phyloP scores from a whole-genome alignment of 257 asterid species.

The Salvia hispanica region DNA sequence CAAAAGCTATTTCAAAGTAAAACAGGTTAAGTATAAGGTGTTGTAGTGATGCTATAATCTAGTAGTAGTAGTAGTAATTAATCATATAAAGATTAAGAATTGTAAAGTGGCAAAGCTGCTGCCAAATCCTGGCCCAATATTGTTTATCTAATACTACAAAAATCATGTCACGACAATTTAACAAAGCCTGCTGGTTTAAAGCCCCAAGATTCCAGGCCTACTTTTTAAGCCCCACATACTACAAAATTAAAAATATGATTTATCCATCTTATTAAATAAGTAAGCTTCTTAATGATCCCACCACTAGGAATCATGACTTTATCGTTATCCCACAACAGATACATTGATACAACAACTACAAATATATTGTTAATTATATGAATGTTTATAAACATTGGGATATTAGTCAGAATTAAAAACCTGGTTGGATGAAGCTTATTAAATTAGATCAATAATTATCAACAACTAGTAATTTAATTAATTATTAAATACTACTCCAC shows the following conservation, averaged over 20 bases:
- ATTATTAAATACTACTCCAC: neutral
- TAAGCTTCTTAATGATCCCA: conserved; percentile 7
- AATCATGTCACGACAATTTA: conserved; percentile 30
- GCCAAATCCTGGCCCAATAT: conserved; percentile 5
- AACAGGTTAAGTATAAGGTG: neutral
- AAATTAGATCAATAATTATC: neutral
- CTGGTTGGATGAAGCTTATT: neutral
- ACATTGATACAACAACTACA: neutral
- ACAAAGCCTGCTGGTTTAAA: conserved; percentile 22
- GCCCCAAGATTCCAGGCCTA: conserved; percentile 37
- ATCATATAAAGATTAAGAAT: conserved; percentile 6
- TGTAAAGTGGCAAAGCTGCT: conserved; percentile 18
- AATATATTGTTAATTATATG: neutral
- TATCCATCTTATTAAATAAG: neutral
- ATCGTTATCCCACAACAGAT: neutral
- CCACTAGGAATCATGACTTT: conserved; percentile 25
- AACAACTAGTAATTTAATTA: neutral
- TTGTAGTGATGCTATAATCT: neutral
- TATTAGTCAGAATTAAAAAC: neutral
- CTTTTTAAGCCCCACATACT: conserved; percentile 15
- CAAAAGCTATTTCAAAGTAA: too few species aligned
- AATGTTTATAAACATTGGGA: neutral
- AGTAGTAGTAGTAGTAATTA: neutral
- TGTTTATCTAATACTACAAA: neutral
- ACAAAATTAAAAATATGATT: neutral